Evolutionary conservation across 352 stramenopile species (phyloP), one percentile per base, ranked within the genome.

Genomic region (Globisporangium emineosum): DNA sequence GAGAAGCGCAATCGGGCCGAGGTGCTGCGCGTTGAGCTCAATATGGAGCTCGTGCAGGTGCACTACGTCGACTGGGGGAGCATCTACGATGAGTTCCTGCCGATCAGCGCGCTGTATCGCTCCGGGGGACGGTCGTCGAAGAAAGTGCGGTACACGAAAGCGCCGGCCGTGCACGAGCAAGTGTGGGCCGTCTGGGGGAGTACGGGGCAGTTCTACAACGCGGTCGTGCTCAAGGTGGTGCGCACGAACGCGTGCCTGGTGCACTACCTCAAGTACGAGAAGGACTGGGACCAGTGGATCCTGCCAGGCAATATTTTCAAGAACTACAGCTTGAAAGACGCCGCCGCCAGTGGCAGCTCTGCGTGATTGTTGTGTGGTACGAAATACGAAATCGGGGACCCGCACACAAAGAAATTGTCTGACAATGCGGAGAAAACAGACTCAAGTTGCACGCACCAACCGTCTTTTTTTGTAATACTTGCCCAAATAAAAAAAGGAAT

Each of bases 281-380:
- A 89, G 58, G 81, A 93, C 71, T 93, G 83, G 83, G 81, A 93
- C 73, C 83, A 93, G 62, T 93, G 83, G 83, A 69, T 93, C 43
- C 66, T 93, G 19, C 83, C 83, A 1, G 79, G 81, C 43, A 83
- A 91, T 63, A 93, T 93, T 42, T 93, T 91, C 67, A 82, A 79
- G 60, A 93, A 93, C 70, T 90, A 89, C 43, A 68, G 62, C 47
- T 37, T 68, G 23, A 68, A 68, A 21, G 35, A 58, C 25, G 35
- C 25, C 9, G 42, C 33, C 17, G 50, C 10, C 13, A 54, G 27
- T 25, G 30, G 53, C 19, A 57, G 15, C 27, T 43, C 29, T 40
- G 40, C 19, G 15, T 29, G 49, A 33, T 55, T 32, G 49, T 33
- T 35, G 49, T 54, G 23, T 19, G n/a, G 47, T 10, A 12, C 17